Base-by-base conservation (phyloP, 495 filamentous ascomycete species). In the Neurospora discreta region DNA sequence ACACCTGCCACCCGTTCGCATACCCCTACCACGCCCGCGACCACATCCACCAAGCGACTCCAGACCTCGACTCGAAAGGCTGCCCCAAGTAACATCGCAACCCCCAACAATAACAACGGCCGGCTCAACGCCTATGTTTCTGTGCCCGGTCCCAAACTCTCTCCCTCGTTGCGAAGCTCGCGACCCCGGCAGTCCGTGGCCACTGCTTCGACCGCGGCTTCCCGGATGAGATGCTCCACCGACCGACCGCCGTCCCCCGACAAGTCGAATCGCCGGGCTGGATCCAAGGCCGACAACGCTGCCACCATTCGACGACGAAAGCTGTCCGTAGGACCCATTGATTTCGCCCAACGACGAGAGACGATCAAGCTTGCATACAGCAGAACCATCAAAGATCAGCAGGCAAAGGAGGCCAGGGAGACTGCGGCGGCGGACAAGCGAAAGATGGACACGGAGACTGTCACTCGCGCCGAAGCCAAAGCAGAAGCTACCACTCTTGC, bases 291-390 rank as follows among this genome's bases (percentile, higher is more conserved):
- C 10, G 83, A 84, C 18, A 58, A 58, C 46, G 10, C n/a, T 58
- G 60, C 78, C 68, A 72, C 76, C n/a, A 46, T 78, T 7, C 78
- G 81, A 23, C 79, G 82, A 72, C 78, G 84, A 65, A 87, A 85
- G 73, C 80, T 85, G 69, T 81, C 83, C 15, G 80, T 93, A 69
- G 90, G 89, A 1, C 87, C 88, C 71, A 90, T 93, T 39, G 91
- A 96, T 79, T 94, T 94, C 76, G 92, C 88, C 42, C 90, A 90
- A 65, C 86, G 92, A 38, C 86, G 92, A 68, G 90, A 91, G 72
- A 88, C 86, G 58, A 95, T 95, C 71, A 90, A 93, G 75, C 87
- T 92, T 67, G 92, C 92, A 1, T 92, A 95, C 74, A 93, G 90
- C 67, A 90, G 90, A 71, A 91, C 90, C 26, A 88, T 94, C 58